A percentile compares a stretch with the other conserved stretches of the same genome.
Evolutionary conservation across 2,329 filamentous ascomycete genomes (phyloP).

Genomic region (Colletotrichum sp.): DNA sequence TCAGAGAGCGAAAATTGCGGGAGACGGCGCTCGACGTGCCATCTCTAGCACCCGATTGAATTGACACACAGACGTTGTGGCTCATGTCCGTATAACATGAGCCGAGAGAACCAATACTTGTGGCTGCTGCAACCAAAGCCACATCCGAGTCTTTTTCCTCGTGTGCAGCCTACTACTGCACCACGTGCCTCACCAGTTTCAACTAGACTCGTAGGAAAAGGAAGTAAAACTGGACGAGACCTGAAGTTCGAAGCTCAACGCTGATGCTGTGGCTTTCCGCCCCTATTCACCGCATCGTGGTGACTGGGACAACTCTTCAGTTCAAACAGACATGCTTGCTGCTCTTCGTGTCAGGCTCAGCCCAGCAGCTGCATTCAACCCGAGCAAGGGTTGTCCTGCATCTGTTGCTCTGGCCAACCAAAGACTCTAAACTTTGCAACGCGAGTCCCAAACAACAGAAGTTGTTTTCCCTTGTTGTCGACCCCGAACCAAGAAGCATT

Average conservation of each 20-base stretch:
- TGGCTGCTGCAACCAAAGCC: background rate
- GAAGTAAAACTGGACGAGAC: background rate
- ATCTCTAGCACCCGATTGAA: background rate
- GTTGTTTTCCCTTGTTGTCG: background rate
- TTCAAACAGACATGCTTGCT: background rate
- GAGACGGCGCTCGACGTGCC: background rate
- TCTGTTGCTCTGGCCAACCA: conserved; percentile 11
- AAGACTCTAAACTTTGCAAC: background rate
- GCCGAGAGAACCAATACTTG: background rate
- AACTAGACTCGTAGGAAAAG: background rate
- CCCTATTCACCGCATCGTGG: background rate
- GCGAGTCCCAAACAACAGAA: background rate
- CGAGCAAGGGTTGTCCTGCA: conserved; percentile 2
- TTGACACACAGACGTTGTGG: background rate
- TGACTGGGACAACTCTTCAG: background rate
- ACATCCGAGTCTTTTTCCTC: background rate
- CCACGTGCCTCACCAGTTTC: background rate
- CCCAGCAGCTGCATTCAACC: background rate
- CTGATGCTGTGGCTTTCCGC: background rate
- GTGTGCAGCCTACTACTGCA: background rate
- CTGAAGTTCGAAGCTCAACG: background rate
- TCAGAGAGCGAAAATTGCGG: background rate
- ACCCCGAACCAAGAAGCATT: background rate
- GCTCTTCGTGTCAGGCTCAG: background rate
- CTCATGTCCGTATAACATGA: background rate